phyloP scores from a whole-genome alignment of 768 basidiomycete genomes.

The button mushroom (Agaricus bisporus) region DNA sequence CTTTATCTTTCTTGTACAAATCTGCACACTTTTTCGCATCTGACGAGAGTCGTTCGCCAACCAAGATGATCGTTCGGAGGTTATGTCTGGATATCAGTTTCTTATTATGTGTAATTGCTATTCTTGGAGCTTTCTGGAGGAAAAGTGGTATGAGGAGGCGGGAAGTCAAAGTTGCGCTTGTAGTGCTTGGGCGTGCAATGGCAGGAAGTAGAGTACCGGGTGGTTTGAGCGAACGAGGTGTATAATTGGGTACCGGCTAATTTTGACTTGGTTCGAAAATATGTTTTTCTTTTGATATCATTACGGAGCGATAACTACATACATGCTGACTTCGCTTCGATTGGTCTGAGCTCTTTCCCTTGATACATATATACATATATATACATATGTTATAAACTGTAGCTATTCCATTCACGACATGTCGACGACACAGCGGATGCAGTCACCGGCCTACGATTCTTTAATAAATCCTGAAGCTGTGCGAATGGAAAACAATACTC shows the following conservation, averaged over 20 bases:
- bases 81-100: constrained; percentile 78
- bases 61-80: constrained; percentile 62
- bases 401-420: constrained; percentile 48
- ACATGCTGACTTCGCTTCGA: background rate
- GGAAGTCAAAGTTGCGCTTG: constrained; percentile 62
- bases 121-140: constrained; percentile 56
- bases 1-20: constrained; percentile 40
- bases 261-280: background rate
- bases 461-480: background rate
- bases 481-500: constrained; percentile 29
- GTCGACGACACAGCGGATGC: constrained; percentile 93
- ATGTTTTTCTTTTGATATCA: background rate
- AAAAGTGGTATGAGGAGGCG: constrained; percentile 61
- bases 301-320: background rate
- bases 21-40: constrained; percentile 53
- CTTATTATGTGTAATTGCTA: constrained; percentile 54
- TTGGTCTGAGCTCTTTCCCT: background rate
- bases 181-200: constrained; percentile 65
- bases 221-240: constrained; percentile 45
- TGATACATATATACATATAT: background rate
- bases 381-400: background rate
- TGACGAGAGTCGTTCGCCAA: constrained; percentile 57
- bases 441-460: constrained; percentile 58
- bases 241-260: constrained; percentile 19
- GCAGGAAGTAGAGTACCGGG: constrained; percentile 44